Percentiles rank a stretch among this genome's conserved stretches.
These are phyloP conservation scores for Diaporthe sp. DNA, from an alignment of 2,329 filamentous ascomycete genomes.

Conservation along the genomic window DNA sequence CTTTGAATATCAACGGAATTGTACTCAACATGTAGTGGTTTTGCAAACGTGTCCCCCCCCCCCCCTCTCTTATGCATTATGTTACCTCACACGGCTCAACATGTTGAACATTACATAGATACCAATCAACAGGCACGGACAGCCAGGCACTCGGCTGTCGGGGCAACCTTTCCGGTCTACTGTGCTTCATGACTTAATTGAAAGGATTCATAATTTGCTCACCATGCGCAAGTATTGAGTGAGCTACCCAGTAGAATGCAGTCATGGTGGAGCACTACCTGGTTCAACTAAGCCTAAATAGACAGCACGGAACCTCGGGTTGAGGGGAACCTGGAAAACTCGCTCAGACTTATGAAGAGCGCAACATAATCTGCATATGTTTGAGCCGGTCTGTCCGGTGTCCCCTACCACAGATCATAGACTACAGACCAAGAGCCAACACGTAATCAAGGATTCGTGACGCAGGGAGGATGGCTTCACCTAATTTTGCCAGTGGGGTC, in stretches of 20 bases:
- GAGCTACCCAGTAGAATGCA: not conserved
- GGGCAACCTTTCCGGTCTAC: no score
- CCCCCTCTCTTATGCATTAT: no score
- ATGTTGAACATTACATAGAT: no score
- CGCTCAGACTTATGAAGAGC: not conserved
- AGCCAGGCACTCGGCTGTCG: no score
- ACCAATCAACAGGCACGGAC: no score
- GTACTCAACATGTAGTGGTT: no score
- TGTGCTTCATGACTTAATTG: not conserved
- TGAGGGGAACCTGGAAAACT: not conserved
- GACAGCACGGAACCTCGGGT: not conserved
- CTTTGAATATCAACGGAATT: no score
- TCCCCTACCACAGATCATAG: not conserved
- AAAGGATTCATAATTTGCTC: constrained; percentile 6
- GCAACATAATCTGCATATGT: not conserved
- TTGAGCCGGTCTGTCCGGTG: no score
- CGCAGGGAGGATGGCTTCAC: not conserved
- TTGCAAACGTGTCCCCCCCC: no score
- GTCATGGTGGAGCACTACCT: not conserved
- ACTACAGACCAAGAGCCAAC: not conserved
- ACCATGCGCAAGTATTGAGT: not conserved
- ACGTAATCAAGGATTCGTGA: not conserved
- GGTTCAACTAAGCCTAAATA: not conserved
- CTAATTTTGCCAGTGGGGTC: not conserved
- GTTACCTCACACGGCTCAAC: no score